phyloP scores from a whole-genome alignment of 2,329 filamentous ascomycete species.

The Xylaria sp. region DNA sequence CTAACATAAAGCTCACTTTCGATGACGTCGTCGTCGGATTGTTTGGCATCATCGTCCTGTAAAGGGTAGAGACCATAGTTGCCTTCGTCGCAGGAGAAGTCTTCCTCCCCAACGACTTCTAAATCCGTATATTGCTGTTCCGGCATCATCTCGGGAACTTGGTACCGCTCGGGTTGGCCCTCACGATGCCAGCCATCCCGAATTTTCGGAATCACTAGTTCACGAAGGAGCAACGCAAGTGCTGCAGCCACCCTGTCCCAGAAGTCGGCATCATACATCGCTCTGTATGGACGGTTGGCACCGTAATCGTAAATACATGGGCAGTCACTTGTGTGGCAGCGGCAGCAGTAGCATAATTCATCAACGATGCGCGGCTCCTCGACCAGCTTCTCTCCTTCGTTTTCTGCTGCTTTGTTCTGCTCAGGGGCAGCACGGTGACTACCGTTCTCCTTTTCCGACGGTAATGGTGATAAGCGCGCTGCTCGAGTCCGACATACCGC shows the following conservation, averaged over 20 bases:
- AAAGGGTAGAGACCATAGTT: neutral
- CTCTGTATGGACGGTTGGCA: neutral
- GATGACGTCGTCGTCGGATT: neutral
- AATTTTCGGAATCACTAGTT: slow-evolving; percentile 47
- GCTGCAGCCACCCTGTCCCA: neutral
- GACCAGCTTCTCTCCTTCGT: neutral
- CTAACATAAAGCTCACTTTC: too few species aligned
- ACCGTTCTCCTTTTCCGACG: neutral
- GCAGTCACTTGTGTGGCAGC: neutral
- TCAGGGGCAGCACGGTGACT: neutral
- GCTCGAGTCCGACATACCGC: neutral
- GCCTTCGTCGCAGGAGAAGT: too few species aligned
- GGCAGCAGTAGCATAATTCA: neutral
- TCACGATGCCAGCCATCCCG: slow-evolving; percentile 48
- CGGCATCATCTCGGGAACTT: slow-evolving; percentile 21
- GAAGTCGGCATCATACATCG: neutral
- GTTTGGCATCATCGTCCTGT: neutral
- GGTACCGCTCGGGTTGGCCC: slow-evolving; percentile 8
- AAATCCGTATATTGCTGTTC: neutral
- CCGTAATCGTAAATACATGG: neutral
- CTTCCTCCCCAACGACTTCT: neutral
- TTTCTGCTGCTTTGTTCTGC: neutral
- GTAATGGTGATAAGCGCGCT: neutral
- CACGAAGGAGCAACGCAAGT: slow-evolving; percentile 48
- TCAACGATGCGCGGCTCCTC: neutral